Evolutionary conservation across 2,329 filamentous ascomycete genomes (phyloP).

Genomic region (Chrysoporthe cubensis): DNA sequence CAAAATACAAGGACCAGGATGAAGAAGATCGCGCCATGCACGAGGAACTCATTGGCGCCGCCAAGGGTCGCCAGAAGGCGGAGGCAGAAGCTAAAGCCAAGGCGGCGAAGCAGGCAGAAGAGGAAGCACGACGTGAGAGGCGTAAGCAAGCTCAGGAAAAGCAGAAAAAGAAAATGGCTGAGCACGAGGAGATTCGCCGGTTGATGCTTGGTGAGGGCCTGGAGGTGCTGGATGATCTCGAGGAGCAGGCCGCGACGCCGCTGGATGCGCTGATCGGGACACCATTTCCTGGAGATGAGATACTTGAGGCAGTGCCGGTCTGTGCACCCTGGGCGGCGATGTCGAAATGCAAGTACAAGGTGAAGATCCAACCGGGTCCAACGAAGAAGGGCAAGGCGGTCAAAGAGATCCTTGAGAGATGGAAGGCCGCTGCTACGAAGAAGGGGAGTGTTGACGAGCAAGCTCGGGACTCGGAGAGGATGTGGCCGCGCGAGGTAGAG

Average conservation of each 20-base stretch:
- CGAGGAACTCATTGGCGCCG: slow-evolving; percentile 83
- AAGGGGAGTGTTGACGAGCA: slow-evolving; percentile 65
- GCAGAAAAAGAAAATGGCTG: slow-evolving; percentile 74
- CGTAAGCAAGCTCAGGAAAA: slow-evolving; percentile 79
- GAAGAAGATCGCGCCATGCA: slow-evolving; percentile 88
- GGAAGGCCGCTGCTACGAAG: slow-evolving; percentile 67
- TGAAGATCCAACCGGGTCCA: slow-evolving; percentile 87
- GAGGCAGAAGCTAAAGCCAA: slow-evolving; percentile 72
- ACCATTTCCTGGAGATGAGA: slow-evolving; percentile 80
- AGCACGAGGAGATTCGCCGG: slow-evolving; percentile 72
- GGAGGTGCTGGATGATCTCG: slow-evolving; percentile 63
- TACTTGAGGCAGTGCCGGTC: slow-evolving; percentile 67
- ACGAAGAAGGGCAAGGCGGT: slow-evolving; percentile 95
- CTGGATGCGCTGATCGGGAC: slow-evolving; percentile 78
- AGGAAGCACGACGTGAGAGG: slow-evolving; percentile 72
- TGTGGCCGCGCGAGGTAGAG: slow-evolving; percentile 87
- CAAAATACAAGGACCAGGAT: slow-evolving; percentile 92
- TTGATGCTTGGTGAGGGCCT: slow-evolving; percentile 62
- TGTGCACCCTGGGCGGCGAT: slow-evolving; percentile 69
- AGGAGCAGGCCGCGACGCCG: slow-evolving; percentile 55
- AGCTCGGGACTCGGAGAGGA: slow-evolving; percentile 68
- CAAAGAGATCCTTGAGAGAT: slow-evolving; percentile 83
- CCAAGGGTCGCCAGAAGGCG: slow-evolving; percentile 66
- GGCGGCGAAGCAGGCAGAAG: slow-evolving; percentile 71
- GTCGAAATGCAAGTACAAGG: slow-evolving; percentile 84